phyloP scores from a whole-genome alignment of 1,284 basidiomycete genomes.

The Megacollybia platyphylla region DNA sequence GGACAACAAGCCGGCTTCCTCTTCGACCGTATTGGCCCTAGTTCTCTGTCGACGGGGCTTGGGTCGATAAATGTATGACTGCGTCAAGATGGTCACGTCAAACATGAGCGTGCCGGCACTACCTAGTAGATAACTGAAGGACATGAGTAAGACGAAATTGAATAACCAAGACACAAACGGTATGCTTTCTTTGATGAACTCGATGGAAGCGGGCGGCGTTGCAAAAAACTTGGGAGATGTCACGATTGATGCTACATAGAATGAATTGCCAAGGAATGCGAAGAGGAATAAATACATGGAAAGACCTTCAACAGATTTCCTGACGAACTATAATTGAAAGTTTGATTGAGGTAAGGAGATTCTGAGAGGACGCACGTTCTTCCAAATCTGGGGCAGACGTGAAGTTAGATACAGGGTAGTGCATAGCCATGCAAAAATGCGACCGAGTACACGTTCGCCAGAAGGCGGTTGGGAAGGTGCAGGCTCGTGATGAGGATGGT shows the following conservation, averaged over 20 bases:
- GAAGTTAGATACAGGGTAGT: conserved; percentile 86
- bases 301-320: conserved; percentile 88
- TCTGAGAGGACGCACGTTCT: conserved; percentile 59
- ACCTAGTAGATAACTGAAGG: conserved; percentile 66
- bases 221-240: conserved; percentile 43
- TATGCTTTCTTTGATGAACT: conserved; percentile 59
- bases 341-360: conserved; percentile 3
- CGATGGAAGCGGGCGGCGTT: conserved; percentile 40
- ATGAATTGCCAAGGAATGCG: conserved; percentile 83
- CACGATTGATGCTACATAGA: conserved; percentile 82
- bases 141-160: conserved; percentile 3
- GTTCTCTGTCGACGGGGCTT: conserved; percentile 17
- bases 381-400: conserved; percentile 92
- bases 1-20: conserved; percentile 7
- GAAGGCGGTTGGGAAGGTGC: conserved; percentile 12
- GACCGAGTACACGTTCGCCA: conserved; percentile 60
- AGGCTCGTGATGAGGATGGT: background rate
- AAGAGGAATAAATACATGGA: conserved; percentile 89
- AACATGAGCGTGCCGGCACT: conserved; percentile 85
- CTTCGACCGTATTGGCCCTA: conserved; percentile 11
- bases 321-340: conserved; percentile 46
- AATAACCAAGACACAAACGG: conserved; percentile 38
- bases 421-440: conserved; percentile 86
- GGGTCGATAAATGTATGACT: conserved; percentile 36
- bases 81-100: conserved; percentile 70